phyloP scores from a whole-genome alignment of 2,329 filamentous ascomycete species.

The Hyphodiscus sp. region DNA sequence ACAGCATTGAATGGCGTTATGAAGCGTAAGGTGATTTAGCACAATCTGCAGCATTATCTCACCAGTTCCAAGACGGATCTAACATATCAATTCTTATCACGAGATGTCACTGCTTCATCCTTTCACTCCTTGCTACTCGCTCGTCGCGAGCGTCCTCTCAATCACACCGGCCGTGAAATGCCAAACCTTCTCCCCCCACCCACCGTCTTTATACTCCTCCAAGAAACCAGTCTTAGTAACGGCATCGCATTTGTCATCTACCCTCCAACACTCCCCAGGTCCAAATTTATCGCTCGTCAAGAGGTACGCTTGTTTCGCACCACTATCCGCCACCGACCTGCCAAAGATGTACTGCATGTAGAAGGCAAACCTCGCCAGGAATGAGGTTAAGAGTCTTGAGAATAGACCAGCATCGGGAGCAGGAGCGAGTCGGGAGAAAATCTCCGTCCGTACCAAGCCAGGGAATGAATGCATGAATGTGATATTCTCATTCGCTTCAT shows the following conservation, averaged over 20 bases:
- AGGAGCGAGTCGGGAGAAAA: constrained; percentile 18
- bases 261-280: constrained; percentile 3
- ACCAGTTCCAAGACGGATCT: no score
- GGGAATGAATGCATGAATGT: constrained; percentile 34
- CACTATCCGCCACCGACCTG: constrained; percentile 23
- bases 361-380: constrained; percentile 10
- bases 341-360: constrained; percentile 16
- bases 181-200: constrained; percentile 11
- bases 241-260: constrained; percentile 4
- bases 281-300: constrained; percentile 20
- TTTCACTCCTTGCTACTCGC: not conserved
- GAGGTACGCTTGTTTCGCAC: constrained; percentile 31
- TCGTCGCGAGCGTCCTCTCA: constrained; percentile 1
- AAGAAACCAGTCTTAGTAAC: not conserved
- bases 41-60: no score
- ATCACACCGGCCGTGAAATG: constrained; percentile 3
- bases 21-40: no score
- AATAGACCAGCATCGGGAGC: constrained; percentile 12
- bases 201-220: constrained; percentile 5
- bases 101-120: no score
- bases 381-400: constrained; percentile 1
- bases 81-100: no score
- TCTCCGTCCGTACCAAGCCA: constrained; percentile 26
- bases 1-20: no score
- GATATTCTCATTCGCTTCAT: constrained; percentile 32